Conservation (phyloP, 2,329 filamentous ascomycete genomes). For the Neonectria neomacrospora region DNA sequence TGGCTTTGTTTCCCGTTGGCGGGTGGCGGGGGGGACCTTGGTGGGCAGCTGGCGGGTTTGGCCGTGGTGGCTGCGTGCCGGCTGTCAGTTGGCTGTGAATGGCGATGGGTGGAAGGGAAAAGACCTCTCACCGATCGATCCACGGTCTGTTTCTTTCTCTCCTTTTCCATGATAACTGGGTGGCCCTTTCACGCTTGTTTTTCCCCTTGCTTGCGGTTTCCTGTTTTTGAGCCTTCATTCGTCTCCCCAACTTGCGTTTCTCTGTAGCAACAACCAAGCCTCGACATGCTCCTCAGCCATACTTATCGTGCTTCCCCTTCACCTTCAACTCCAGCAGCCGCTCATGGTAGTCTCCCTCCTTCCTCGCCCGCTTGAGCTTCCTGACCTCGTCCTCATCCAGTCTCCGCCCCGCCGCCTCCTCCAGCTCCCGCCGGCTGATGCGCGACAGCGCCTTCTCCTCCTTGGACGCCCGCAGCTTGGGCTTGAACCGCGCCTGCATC, state of each 20-base stretch:
- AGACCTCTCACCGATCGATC: neutral
- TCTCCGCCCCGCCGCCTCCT: constrained; percentile 79
- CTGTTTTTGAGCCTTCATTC: no score
- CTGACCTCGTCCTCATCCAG: constrained; percentile 89
- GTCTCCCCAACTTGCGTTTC: neutral
- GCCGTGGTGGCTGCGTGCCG: neutral
- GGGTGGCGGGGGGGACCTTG: neutral
- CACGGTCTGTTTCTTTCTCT: no score
- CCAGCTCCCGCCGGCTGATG: constrained; percentile 86
- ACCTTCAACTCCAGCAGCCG: constrained; percentile 86
- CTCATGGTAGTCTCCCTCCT: constrained; percentile 92
- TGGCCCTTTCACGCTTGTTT: neutral
- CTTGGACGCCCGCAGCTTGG: constrained; percentile 79
- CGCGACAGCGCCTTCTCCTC: constrained; percentile 87
- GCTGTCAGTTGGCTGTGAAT: neutral
- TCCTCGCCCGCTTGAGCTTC: constrained; percentile 81
- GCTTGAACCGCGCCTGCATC: constrained; percentile 97
- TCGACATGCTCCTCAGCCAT: constrained; percentile 43
- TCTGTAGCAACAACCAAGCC: neutral
- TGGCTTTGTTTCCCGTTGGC: constrained; percentile 4
- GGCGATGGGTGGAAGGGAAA: neutral
- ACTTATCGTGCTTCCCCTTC: constrained; percentile 95
- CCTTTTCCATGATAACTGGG: neutral
- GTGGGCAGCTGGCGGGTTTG: constrained; percentile 2
- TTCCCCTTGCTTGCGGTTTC: neutral